phyloP scores from a whole-genome alignment of 225 moss, liverwort and hornwort genomes.

The Sphagnum contortum region DNA sequence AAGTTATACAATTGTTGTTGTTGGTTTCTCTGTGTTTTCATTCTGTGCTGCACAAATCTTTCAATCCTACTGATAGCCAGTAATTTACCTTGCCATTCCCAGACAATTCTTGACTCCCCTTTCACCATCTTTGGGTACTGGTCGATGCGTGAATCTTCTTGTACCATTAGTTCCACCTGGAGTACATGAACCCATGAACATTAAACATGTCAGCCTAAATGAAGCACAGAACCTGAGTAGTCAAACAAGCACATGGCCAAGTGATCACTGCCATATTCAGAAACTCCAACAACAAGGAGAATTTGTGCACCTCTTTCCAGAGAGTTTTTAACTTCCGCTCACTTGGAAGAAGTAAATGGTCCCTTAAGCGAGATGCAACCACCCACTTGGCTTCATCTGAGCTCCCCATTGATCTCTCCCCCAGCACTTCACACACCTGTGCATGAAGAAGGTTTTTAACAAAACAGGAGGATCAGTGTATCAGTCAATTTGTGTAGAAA shows the following conservation, averaged over 20 bases:
- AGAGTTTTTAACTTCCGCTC: slow-evolving; percentile 64
- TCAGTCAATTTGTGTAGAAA: neutral
- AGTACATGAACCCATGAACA: slow-evolving; percentile 6
- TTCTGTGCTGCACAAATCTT: neutral
- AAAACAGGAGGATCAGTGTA: neutral
- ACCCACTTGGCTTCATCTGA: slow-evolving; percentile 66
- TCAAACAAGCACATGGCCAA: slow-evolving; percentile 2
- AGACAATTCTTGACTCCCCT: slow-evolving; percentile 88
- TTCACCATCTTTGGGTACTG: slow-evolving; percentile 95
- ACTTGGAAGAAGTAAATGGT: slow-evolving; percentile 73
- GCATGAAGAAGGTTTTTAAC: neutral
- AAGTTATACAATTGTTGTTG: neutral
- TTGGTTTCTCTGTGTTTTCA: neutral
- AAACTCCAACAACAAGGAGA: no score
- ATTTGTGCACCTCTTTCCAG: slow-evolving; percentile 60
- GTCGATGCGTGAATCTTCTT: slow-evolving; percentile 96
- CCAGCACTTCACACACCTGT: slow-evolving; percentile 90
- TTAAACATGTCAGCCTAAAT: no score
- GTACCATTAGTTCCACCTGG: slow-evolving; percentile 80
- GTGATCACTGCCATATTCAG: neutral
- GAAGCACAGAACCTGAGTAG: slow-evolving; percentile 2
- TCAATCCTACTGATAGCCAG: neutral
- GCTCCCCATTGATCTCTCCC: slow-evolving; percentile 53
- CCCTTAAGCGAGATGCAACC: slow-evolving; percentile 85
- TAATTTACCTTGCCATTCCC: slow-evolving; percentile 97